Base-by-base conservation (phyloP, 1,284 basidiomycete genomes). In the Flammula alnicola region DNA sequence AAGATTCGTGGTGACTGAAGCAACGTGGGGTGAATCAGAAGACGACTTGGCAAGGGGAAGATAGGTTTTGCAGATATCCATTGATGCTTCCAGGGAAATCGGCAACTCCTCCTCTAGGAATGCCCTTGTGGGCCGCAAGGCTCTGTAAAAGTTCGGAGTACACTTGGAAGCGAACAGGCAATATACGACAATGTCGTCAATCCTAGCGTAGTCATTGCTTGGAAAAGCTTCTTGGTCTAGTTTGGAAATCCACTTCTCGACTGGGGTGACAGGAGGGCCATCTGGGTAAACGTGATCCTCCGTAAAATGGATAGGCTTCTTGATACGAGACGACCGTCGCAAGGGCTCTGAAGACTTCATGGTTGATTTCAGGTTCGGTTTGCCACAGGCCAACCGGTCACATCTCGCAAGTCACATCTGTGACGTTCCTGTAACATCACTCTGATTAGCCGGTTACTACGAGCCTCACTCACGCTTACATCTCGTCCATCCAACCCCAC, bases 151-250 rank as follows among this genome's bases (percentile, higher is more conserved):
- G 2, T 19, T 26, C 19, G n/a, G 10, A 25, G 8, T 11, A 10
- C 12, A 25, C 22, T 45, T 45, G 14, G 44, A 16, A 8, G 32
- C 32, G 19, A 45, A 45, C 3, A 45, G 16, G n/a, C 20, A 31
- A 17, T 14, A 12, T 4, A 37, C 33, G 8, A 45, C 10, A n/a
- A 45, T 45, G 33, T 45, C 44, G 19, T 45, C 44, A 16, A 45
- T 19, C 14, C 26, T 22, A 10, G 44, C 44, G 16, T 25, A 45
- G 16, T 36, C 32, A 10, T 5, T 23, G 6, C 14, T 9, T 3
- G 32, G 32, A 22, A 36, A 45, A 4, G 32, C n/a, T 19, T 45
- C 30, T 20, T 37, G 20, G 37, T 45, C 44, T 6, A 45, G 44
- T 12, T 6, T 23, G 12, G 20, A n/a, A 19, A 45, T 37, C 20